A percentile compares a stretch with the other conserved stretches of the same genome.
Evolutionary conservation across 2,329 filamentous ascomycete species (phyloP).

Genomic region (Penicillium paneum): DNA sequence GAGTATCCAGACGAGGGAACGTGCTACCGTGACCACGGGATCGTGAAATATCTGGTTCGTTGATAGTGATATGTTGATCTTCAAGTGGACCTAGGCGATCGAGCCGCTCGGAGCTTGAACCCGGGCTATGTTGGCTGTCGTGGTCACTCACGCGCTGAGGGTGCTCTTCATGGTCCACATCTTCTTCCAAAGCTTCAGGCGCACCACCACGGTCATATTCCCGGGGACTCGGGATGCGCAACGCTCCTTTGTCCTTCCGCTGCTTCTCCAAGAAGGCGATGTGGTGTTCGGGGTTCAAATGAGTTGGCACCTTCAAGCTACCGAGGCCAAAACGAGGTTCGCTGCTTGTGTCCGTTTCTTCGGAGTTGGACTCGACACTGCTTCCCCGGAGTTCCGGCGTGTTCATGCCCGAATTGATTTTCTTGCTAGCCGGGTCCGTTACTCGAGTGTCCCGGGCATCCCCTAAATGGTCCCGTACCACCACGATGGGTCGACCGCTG

Average conservation of each 20-base stretch:
- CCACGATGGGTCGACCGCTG: slow-evolving; percentile 37
- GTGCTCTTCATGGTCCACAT: slow-evolving; percentile 37
- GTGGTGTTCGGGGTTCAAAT: slow-evolving; percentile 67
- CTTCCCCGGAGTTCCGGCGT: slow-evolving; percentile 21
- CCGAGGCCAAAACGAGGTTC: slow-evolving; percentile 50
- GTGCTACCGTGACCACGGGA: slow-evolving; percentile 35
- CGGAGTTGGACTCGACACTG: slow-evolving; percentile 19
- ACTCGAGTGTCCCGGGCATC: slow-evolving; percentile 25
- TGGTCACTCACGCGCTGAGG: slow-evolving; percentile 24
- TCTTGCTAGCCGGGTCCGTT: slow-evolving; percentile 19
- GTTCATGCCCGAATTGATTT: slow-evolving; percentile 26
- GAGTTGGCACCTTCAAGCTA: slow-evolving; percentile 52
- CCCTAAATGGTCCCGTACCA: slow-evolving; percentile 35
- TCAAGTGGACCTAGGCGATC: slow-evolving; percentile 29
- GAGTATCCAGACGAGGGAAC: slow-evolving; percentile 40
- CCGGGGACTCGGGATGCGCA: slow-evolving; percentile 86
- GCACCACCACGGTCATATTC: slow-evolving; percentile 81
- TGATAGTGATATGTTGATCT: slow-evolving; percentile 47
- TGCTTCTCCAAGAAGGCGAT: slow-evolving; percentile 87
- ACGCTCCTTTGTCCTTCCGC: slow-evolving; percentile 67
- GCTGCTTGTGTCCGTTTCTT: slow-evolving; percentile 10
- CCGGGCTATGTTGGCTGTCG: neutral
- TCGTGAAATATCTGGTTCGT: slow-evolving; percentile 43
- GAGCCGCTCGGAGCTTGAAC: slow-evolving; percentile 16
- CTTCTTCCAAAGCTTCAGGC: slow-evolving; percentile 58